Conservation (phyloP, 176 grass and related monocot genomes). For the Dactylis glomerata region DNA sequence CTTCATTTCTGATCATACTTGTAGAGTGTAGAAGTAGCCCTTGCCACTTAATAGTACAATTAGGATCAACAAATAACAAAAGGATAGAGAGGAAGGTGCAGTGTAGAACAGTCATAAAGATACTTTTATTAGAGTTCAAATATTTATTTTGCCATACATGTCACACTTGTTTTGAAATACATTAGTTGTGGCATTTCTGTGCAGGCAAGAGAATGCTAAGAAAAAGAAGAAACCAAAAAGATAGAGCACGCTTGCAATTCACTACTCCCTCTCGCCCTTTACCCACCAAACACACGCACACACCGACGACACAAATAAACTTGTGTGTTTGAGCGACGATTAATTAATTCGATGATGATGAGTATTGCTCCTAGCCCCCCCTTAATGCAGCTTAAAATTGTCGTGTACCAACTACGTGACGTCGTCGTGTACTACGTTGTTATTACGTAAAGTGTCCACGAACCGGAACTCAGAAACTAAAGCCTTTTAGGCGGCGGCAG, state of each 20-base stretch:
- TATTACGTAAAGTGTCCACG: not conserved
- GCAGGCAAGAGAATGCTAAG: constrained; percentile 1
- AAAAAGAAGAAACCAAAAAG: constrained; percentile 6
- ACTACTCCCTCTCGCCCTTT: not conserved
- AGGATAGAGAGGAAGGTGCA: not conserved
- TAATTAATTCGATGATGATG: not conserved
- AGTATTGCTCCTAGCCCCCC: not conserved
- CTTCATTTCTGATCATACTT: too few species aligned
- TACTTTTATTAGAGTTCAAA: not conserved
- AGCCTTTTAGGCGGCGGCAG: constrained; percentile 3
- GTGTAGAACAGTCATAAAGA: not conserved
- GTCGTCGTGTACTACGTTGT: not conserved
- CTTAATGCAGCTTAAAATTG: not conserved
- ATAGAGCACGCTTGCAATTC: not conserved
- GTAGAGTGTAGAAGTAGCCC: too few species aligned
- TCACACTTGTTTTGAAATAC: constrained; percentile 4
- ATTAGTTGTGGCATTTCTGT: constrained; percentile 31
- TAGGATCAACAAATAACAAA: too few species aligned
- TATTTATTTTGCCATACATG: constrained; percentile 20
- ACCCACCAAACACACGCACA: constrained; percentile 22
- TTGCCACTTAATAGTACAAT: too few species aligned
- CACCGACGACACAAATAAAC: constrained; percentile 15
- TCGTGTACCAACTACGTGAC: not conserved
- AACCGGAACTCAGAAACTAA: not conserved
- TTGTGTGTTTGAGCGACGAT: not conserved